Evolutionary conservation across 208 protist species (phyloP).

Genomic region (Zelonia costaricensis): DNA sequence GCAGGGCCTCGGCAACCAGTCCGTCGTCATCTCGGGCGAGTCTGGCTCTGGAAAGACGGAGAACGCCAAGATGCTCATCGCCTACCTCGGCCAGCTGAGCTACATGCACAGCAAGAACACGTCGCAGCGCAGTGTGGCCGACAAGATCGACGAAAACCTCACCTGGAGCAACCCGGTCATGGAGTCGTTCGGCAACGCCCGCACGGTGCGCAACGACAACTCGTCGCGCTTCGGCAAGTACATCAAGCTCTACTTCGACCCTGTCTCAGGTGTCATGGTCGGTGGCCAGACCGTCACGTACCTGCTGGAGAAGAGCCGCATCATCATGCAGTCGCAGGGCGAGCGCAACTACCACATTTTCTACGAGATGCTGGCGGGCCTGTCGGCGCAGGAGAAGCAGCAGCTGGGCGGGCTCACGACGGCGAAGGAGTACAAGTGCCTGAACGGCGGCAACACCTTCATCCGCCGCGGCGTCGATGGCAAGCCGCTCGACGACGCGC

Average conservation of each 20-base stretch:
- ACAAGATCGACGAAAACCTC: constrained; percentile 72
- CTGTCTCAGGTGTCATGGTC: constrained; percentile 74
- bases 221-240: constrained; percentile 96
- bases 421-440: constrained; percentile 83
- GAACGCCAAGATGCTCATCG: constrained; percentile 88
- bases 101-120: constrained; percentile 72
- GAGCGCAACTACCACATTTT: constrained; percentile 97
- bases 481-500: constrained; percentile 85
- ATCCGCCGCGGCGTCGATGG: constrained; percentile 82
- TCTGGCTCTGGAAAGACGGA: constrained; percentile 96
- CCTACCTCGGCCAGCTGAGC: constrained; percentile 86
- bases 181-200: constrained; percentile 95
- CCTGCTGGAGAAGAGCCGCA: constrained; percentile 94
- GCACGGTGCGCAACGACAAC: constrained; percentile 93
- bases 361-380: constrained; percentile 94
- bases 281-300: constrained; percentile 90
- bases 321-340: constrained; percentile 86
- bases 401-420: constrained; percentile 70
- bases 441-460: constrained; percentile 85
- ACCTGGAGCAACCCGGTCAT: constrained; percentile 92
- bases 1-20: constrained; percentile 81
- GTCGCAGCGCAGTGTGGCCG: constrained; percentile 63
- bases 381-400: constrained; percentile 65
- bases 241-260: constrained; percentile 94
- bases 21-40: constrained; percentile 94